These are phyloP conservation scores for Kwoniella botswanensis DNA, from an alignment of 768 basidiomycete species.

Conservation along the genomic window DNA sequence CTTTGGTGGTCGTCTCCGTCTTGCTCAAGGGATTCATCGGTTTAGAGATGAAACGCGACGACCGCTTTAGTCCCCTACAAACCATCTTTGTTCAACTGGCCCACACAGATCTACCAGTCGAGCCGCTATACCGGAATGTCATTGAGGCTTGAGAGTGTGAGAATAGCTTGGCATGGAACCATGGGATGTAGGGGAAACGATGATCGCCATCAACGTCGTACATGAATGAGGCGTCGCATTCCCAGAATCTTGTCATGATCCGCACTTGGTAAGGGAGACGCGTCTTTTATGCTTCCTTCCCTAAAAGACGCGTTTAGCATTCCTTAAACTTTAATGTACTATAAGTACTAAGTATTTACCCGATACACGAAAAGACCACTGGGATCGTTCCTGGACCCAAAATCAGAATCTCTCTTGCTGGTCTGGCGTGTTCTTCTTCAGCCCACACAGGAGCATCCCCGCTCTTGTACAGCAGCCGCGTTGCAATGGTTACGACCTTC, in stretches of 20 bases:
- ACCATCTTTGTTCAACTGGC: neutral
- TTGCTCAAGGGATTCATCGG: neutral
- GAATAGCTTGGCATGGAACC: neutral
- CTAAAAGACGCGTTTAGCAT: neutral
- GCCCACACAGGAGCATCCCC: too few relatives aligned
- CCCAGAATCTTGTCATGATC: too few relatives aligned
- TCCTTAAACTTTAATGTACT: conserved; percentile 7
- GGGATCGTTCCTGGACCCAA: neutral
- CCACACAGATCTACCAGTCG: neutral
- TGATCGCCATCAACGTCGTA: neutral
- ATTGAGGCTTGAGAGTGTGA: neutral
- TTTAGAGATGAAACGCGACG: neutral
- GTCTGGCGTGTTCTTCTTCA: neutral
- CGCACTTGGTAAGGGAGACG: neutral
- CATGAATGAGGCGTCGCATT: neutral
- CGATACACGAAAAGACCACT: neutral
- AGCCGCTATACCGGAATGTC: neutral
- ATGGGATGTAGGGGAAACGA: neutral
- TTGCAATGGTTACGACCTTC: too few relatives aligned
- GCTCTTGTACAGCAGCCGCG: too few relatives aligned
- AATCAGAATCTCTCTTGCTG: neutral
- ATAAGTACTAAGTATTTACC: neutral
- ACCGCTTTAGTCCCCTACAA: neutral
- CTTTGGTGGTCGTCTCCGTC: too few relatives aligned
- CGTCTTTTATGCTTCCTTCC: conserved; percentile 3